Percentiles rank a stretch among this genome's conserved stretches.
Conservation (phyloP, 495 filamentous ascomycete genomes). For the Xylaria palmicola region DNA sequence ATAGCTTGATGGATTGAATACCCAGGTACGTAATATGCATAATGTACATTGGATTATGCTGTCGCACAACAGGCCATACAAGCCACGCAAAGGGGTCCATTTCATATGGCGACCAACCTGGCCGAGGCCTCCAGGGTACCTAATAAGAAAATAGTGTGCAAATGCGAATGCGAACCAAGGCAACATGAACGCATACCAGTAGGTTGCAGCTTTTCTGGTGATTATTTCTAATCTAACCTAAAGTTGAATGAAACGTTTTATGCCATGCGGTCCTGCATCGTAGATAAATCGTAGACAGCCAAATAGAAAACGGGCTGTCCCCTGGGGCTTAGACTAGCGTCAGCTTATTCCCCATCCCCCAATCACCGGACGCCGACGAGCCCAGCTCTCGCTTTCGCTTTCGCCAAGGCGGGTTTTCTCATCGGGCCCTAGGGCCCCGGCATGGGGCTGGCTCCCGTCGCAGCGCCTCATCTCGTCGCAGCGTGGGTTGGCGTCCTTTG, state of each 20-base stretch:
- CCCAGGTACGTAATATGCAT: too few species aligned
- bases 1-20: too few species aligned
- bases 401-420: neutral
- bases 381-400: conserved; percentile 6
- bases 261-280: neutral
- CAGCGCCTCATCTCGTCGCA: neutral
- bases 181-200: neutral
- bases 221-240: too few species aligned
- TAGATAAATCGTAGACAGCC: neutral
- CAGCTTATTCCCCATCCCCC: neutral
- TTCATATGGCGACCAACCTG: too few species aligned
- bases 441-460: neutral
- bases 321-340: conserved; percentile 7
- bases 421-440: neutral
- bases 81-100: too few species aligned
- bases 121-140: neutral
- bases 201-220: neutral
- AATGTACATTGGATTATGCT: too few species aligned
- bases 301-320: neutral
- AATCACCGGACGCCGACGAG: neutral
- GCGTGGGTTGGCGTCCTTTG: neutral
- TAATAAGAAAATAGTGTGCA: neutral
- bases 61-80: too few species aligned
- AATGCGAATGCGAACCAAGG: neutral
- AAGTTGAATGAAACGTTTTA: neutral